A percentile compares a stretch with the other conserved stretches of the same genome.
phyloP scores from a whole-genome alignment of 225 moss, liverwort and hornwort species.

The Pseudisothecium myosuroides region DNA sequence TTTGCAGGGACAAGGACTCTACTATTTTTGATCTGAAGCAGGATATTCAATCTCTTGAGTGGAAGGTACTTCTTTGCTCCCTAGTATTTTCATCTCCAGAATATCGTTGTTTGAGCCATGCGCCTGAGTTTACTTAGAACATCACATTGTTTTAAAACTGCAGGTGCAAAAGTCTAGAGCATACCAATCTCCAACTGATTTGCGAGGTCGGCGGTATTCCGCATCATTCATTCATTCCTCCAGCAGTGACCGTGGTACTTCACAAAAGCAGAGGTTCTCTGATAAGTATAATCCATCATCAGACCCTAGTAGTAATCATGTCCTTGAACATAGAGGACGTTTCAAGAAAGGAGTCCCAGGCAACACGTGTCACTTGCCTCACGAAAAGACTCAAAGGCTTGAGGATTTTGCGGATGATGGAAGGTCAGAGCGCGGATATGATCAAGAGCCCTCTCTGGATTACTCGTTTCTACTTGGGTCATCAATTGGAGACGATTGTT shows the following conservation, averaged over 20 bases:
- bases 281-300: neutral
- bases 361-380: neutral
- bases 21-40: constrained; percentile 22
- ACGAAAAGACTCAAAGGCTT: neutral
- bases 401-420: constrained; percentile 11
- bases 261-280: neutral
- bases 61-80: constrained; percentile 7
- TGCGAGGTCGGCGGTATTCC: constrained; percentile 6
- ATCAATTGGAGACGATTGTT: constrained; percentile 16
- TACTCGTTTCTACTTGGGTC: constrained; percentile 6
- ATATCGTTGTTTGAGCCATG: neutral
- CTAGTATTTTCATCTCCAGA: neutral
- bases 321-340: neutral
- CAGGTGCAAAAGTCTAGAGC: constrained; percentile 3
- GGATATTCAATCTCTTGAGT: constrained; percentile 25
- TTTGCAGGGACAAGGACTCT: constrained; percentile 20
- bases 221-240: neutral
- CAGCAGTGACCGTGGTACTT: neutral
- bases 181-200: constrained; percentile 8
- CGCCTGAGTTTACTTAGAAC: neutral
- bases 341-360: neutral
- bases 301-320: neutral
- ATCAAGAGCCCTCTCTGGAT: constrained; percentile 8
- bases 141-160: neutral
- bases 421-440: constrained; percentile 2